phyloP scores from a whole-genome alignment of 352 stramenopile species.

The Phytophthora meadii region DNA sequence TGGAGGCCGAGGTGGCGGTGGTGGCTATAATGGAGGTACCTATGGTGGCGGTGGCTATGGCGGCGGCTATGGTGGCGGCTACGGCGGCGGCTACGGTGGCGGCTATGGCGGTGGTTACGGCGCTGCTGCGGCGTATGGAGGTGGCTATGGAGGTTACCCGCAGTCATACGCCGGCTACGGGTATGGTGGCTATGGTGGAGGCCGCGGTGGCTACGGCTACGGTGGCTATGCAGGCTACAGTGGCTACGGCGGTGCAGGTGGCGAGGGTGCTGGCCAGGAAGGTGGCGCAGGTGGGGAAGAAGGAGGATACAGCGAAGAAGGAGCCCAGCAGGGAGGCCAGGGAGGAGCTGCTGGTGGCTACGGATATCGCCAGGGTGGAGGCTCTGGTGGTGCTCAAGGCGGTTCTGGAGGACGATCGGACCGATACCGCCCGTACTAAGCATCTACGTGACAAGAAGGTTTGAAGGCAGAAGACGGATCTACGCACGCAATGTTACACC shows the following conservation, averaged over 20 bases:
- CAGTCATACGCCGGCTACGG: conserved; percentile 48
- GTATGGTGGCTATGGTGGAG: conserved; percentile 58
- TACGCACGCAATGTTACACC: conserved; percentile 7
- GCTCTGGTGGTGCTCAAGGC: conserved; percentile 51
- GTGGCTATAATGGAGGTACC: conserved; percentile 30
- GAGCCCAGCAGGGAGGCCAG: conserved; percentile 25
- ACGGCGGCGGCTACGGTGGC: conserved; percentile 32
- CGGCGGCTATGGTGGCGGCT: conserved; percentile 32
- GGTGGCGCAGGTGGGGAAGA: conserved; percentile 41
- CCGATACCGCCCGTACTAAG: conserved; percentile 87
- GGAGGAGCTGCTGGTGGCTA: conserved; percentile 26
- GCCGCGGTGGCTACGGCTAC: conserved; percentile 49
- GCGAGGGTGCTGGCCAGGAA: conserved; percentile 36
- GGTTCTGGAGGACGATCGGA: conserved; percentile 74
- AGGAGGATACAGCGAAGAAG: conserved; percentile 43
- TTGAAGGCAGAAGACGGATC: conserved; percentile 19
- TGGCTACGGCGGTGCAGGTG: conserved; percentile 24
- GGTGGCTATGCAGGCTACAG: conserved; percentile 42
- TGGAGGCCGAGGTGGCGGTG: conserved; percentile 35
- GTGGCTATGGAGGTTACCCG: conserved; percentile 43
- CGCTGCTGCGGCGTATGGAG: conserved; percentile 18
- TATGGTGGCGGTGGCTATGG: conserved; percentile 40
- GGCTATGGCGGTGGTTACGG: conserved; percentile 35
- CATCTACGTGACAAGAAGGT: conserved; percentile 21
- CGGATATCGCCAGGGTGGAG: conserved; percentile 70